A percentile compares a stretch with the other conserved stretches of the same genome.
These are phyloP conservation scores for Annulohypoxylon bovei DNA, from an alignment of 495 filamentous ascomycete species.

Conservation along the genomic window DNA sequence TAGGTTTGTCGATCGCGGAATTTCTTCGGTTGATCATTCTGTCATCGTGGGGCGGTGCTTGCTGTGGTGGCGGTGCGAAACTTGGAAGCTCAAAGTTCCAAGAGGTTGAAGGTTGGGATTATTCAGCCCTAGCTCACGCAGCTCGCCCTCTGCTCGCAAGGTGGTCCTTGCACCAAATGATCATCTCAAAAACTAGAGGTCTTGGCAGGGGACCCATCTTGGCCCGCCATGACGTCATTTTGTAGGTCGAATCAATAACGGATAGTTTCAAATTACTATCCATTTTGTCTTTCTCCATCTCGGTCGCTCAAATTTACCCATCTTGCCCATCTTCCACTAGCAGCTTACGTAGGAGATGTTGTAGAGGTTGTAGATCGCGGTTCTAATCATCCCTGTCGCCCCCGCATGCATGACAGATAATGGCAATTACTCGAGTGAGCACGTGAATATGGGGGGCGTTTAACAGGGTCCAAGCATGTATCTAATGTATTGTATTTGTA, in stretches of 20 bases:
- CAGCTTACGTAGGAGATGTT: slow-evolving; percentile 33
- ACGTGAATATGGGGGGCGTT: slow-evolving; percentile 35
- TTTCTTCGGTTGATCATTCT: not conserved
- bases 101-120: slow-evolving; percentile 5
- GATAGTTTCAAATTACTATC: not conserved
- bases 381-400: slow-evolving; percentile 9
- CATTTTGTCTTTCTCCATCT: not conserved
- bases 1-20: slow-evolving; percentile 4
- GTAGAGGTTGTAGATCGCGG: slow-evolving; percentile 23
- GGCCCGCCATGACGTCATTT: slow-evolving; percentile 35
- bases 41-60: slow-evolving; percentile 19
- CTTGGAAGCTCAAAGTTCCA: not conserved
- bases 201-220: slow-evolving; percentile 50
- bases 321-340: slow-evolving; percentile 3
- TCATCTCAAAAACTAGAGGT: slow-evolving; percentile 23
- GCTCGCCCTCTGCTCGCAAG: slow-evolving; percentile 23
- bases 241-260: slow-evolving; percentile 6
- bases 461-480: not conserved
- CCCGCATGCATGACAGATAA: slow-evolving; percentile 32
- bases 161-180: slow-evolving; percentile 18
- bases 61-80: slow-evolving; percentile 14
- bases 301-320: slow-evolving; percentile 20
- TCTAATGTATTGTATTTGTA: not conserved
- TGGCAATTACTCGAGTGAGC: slow-evolving; percentile 31
- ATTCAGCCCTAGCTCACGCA: slow-evolving; percentile 43